These are phyloP conservation scores for Cutaneotrichosporon cutaneum DNA, from an alignment of 1,284 basidiomycete genomes.

Conservation along the genomic window DNA sequence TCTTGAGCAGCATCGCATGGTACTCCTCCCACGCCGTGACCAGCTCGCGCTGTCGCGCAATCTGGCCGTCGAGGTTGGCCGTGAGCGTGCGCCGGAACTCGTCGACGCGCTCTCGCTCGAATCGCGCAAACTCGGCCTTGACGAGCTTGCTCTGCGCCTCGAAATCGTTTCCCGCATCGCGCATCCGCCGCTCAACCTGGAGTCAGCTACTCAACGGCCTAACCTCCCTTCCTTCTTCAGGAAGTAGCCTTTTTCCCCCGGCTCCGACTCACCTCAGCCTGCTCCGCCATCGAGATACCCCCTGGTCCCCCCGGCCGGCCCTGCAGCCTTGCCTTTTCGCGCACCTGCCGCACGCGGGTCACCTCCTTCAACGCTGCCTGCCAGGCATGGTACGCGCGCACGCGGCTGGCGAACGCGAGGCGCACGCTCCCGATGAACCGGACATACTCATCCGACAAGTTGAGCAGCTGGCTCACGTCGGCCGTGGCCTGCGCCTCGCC, in stretches of 20 bases:
- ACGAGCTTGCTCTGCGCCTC: conserved; percentile 81
- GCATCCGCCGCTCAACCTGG: conserved; percentile 76
- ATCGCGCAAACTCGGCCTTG: conserved; percentile 87
- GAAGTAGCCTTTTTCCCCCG: neutral
- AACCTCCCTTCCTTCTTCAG: neutral
- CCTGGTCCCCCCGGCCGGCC: conserved; percentile 58
- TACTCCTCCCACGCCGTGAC: conserved; percentile 48
- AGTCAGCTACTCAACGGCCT: too few relatives aligned
- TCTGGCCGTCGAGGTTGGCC: conserved; percentile 44
- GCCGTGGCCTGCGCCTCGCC: conserved; percentile 71
- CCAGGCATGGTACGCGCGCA: conserved; percentile 78
- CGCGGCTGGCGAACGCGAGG: conserved; percentile 68
- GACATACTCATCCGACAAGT: conserved; percentile 83
- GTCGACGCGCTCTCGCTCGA: conserved; percentile 87
- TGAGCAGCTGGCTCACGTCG: conserved; percentile 73
- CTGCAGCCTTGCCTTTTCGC: conserved; percentile 76
- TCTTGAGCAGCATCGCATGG: conserved; percentile 39
- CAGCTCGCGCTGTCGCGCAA: conserved; percentile 43
- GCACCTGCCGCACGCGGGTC: conserved; percentile 66
- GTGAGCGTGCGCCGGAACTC: conserved; percentile 50
- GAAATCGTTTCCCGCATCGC: conserved; percentile 81
- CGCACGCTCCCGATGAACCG: conserved; percentile 85
- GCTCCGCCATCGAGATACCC: conserved; percentile 61
- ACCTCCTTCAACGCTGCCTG: conserved; percentile 75
- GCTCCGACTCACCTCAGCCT: conserved; percentile 65